Conservation (phyloP, 2,329 filamentous ascomycete species). For the Penicillium glabrum region DNA sequence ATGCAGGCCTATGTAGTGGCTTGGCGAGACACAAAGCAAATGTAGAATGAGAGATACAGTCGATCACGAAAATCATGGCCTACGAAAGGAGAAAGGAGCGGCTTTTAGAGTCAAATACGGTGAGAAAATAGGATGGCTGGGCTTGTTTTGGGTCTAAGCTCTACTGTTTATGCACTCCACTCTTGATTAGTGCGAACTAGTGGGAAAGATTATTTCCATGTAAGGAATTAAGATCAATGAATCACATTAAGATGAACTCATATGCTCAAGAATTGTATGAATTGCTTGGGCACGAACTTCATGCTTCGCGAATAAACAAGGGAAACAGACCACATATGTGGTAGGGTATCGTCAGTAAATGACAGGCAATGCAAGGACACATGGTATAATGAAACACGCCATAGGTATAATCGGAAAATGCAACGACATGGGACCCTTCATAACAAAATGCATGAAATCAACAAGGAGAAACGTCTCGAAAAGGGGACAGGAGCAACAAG, state of each 20-base stretch:
- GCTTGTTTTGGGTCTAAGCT: background rate
- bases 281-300: constrained; percentile 10
- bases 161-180: background rate
- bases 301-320: constrained; percentile 8
- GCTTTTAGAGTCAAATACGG: background rate
- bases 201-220: background rate
- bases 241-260: background rate
- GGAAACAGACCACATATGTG: constrained; percentile 18
- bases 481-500: background rate
- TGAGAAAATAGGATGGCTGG: background rate
- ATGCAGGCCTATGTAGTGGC: background rate
- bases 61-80: background rate
- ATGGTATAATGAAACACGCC: constrained; percentile 16
- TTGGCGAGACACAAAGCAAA: background rate
- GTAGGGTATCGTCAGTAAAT: constrained; percentile 28
- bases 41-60: background rate
- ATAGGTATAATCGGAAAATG: constrained; percentile 17
- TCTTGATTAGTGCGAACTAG: background rate
- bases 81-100: background rate
- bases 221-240: background rate
- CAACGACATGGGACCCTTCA: constrained; percentile 2
- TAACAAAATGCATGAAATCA: background rate
- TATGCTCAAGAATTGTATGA: background rate
- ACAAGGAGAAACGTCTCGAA: background rate
- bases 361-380: constrained; percentile 14